A percentile compares a stretch with the other conserved stretches of the same genome.
These are phyloP conservation scores for Trichophyton rubrum DNA, from an alignment of 2,329 filamentous ascomycete species.

Conservation along the genomic window DNA sequence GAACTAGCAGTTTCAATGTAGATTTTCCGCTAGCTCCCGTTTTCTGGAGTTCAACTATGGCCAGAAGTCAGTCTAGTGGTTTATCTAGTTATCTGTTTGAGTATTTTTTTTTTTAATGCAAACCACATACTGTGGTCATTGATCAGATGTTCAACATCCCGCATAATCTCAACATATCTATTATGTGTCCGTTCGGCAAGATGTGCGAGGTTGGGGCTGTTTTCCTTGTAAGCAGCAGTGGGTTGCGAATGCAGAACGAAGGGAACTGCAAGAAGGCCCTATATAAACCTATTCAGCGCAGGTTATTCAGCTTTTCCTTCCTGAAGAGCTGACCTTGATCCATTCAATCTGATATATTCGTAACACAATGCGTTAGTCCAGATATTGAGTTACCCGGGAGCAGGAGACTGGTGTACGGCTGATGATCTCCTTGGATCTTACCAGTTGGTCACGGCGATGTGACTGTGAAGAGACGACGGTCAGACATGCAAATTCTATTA, in stretches of 20 bases:
- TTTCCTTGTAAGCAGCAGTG: conserved; percentile 66
- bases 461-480: conserved; percentile 49
- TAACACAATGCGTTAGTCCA: neutral
- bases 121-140: conserved; percentile 65
- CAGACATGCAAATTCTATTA: neutral
- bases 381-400: neutral
- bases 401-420: neutral
- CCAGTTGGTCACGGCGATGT: conserved; percentile 81
- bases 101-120: neutral
- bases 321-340: conserved; percentile 54
- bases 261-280: conserved; percentile 75
- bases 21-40: conserved; percentile 57
- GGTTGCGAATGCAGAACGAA: conserved; percentile 96
- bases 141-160: conserved; percentile 82
- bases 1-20: conserved; percentile 84
- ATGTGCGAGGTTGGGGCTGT: conserved; percentile 49
- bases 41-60: conserved; percentile 56
- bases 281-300: neutral
- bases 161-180: conserved; percentile 89
- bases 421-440: conserved; percentile 23
- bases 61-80: conserved; percentile 1
- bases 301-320: neutral
- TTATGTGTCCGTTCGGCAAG: conserved; percentile 72
- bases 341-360: conserved; percentile 53
- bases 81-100: neutral